Percentiles rank a stretch among this genome's conserved stretches.
These are phyloP conservation scores for Penicillium roqueforti DNA, from an alignment of 495 filamentous ascomycete species.

Conservation along the genomic window DNA sequence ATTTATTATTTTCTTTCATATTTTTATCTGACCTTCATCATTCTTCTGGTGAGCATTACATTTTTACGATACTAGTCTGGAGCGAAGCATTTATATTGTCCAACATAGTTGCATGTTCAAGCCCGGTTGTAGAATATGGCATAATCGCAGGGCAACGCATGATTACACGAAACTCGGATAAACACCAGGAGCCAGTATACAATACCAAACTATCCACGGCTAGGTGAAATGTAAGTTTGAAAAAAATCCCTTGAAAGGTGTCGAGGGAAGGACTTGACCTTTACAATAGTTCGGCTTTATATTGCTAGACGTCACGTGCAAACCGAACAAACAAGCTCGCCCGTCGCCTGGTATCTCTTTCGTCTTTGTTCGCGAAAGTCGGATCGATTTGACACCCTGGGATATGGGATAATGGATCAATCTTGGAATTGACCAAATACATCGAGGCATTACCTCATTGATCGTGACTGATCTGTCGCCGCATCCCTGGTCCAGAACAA, in stretches of 20 bases:
- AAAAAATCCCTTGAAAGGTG: not conserved
- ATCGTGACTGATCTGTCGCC: not conserved
- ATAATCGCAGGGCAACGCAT: not conserved
- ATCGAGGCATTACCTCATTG: not conserved
- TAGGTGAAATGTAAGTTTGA: not conserved
- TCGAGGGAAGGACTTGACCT: not conserved
- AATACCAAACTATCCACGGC: not conserved
- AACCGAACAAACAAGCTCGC: constrained; percentile 1
- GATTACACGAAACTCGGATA: not conserved
- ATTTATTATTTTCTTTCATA: not conserved
- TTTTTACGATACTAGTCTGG: not conserved
- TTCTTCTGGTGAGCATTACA: not conserved
- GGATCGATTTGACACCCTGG: not conserved
- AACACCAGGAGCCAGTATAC: not conserved
- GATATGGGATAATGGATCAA: not conserved
- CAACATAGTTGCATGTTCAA: not conserved
- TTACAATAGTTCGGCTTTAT: not conserved
- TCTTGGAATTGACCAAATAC: not conserved
- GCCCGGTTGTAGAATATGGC: not conserved
- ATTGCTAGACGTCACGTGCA: not conserved
- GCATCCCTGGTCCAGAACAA: not conserved
- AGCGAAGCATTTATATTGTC: not conserved
- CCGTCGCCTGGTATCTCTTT: not conserved
- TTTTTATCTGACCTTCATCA: not conserved
- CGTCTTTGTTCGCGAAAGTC: not conserved